Conservation (phyloP, 805 yeast genomes). For the Metschnikowia henanensis region DNA sequence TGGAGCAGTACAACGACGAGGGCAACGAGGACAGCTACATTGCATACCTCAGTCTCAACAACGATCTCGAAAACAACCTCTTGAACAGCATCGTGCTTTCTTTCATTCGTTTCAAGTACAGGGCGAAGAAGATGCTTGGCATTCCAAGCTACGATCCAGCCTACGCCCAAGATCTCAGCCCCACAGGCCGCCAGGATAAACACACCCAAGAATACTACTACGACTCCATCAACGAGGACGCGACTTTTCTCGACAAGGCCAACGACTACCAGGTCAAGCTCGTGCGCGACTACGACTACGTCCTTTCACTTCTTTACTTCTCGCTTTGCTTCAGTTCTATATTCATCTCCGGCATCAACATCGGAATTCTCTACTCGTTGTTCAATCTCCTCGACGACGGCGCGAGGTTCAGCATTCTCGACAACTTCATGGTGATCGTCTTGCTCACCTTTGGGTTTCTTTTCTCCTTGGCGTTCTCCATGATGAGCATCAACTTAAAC, state of each 20-base stretch:
- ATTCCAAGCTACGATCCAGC: conserved; percentile 8
- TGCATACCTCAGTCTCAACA: conserved; percentile 22
- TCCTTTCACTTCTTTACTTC: conserved; percentile 37
- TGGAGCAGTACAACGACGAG: conserved; percentile 19
- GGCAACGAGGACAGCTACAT: conserved; percentile 25
- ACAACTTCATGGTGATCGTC: conserved; percentile 35
- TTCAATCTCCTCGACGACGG: conserved; percentile 23
- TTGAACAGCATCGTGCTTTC: conserved; percentile 23
- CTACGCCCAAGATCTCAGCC: too few species aligned
- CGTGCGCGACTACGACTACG: conserved; percentile 36
- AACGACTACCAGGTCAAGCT: conserved; percentile 27
- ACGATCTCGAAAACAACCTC: conserved; percentile 19
- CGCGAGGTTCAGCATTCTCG: conserved; percentile 25
- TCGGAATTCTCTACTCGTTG: conserved; percentile 39
- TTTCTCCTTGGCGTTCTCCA: conserved; percentile 33
- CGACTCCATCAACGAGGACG: conserved; percentile 37
- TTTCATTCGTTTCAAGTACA: conserved; percentile 24
- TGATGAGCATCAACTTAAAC: conserved; percentile 35
- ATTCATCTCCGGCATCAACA: conserved; percentile 39
- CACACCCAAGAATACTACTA: conserved; percentile 19
- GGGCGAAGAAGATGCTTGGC: conserved; percentile 12
- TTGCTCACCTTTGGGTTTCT: conserved; percentile 33
- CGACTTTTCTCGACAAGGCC: conserved; percentile 23
- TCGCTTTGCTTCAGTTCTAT: conserved; percentile 34
- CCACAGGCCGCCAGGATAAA: not conserved